phyloP scores from a whole-genome alignment of 2,329 filamentous ascomycete species.

The Pestalotiopsis sp. region DNA sequence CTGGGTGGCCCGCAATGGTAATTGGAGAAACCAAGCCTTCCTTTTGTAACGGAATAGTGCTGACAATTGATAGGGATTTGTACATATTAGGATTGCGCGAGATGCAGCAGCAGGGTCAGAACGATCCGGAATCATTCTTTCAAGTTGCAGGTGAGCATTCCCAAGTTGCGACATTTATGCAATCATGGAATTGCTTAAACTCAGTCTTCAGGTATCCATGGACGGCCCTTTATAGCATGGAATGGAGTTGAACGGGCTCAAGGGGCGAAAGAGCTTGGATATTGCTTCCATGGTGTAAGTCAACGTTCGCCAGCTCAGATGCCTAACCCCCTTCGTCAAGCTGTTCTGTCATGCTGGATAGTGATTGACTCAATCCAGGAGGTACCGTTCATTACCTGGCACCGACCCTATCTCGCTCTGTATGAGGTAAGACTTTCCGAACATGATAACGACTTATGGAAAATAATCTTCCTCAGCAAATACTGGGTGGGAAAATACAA shows the following conservation, averaged over 20 bases:
- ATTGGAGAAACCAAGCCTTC: neutral
- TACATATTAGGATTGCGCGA: slow-evolving; percentile 48
- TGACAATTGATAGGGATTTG: slow-evolving; percentile 43
- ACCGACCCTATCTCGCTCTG: slow-evolving; percentile 56
- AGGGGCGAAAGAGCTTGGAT: slow-evolving; percentile 24
- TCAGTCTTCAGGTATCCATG: slow-evolving; percentile 26
- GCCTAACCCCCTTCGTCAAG: neutral
- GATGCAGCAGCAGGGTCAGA: slow-evolving; percentile 43
- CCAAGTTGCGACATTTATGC: neutral
- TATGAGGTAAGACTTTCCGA: slow-evolving; percentile 49
- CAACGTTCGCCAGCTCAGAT: neutral
- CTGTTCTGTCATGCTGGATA: neutral
- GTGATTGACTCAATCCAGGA: slow-evolving; percentile 37
- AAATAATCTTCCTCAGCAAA: slow-evolving; percentile 43
- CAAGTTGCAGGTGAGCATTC: slow-evolving; percentile 45
- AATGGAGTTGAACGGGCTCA: slow-evolving; percentile 38
- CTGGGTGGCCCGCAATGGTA: slow-evolving; percentile 29
- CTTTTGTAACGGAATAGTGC: slow-evolving; percentile 3
- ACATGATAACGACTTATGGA: neutral
- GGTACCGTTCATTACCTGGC: slow-evolving; percentile 55
- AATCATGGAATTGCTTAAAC: neutral
- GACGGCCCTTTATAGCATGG: slow-evolving; percentile 43
- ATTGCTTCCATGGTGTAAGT: slow-evolving; percentile 42
- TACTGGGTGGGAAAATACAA: slow-evolving; percentile 48
- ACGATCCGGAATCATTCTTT: slow-evolving; percentile 51